Base-by-base conservation (phyloP, 345 rosid genomes). In the Brassica nigra region DNA sequence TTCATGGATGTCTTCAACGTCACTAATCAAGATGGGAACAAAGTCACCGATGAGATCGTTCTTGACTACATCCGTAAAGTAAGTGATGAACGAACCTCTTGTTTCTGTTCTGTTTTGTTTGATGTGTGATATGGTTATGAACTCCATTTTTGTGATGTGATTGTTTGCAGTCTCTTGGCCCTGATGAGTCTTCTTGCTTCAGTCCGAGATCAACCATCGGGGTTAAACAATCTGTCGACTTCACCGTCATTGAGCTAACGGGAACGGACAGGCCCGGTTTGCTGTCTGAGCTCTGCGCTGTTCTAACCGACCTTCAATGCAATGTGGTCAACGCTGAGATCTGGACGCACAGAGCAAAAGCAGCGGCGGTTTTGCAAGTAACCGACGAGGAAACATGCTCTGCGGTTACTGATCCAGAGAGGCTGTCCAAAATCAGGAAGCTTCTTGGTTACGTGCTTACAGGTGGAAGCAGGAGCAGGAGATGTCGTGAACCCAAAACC, bases 1-100 rank as follows among this genome's bases (percentile, higher is more conserved):
- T 90, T 95, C 77, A 95, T 95, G 99, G 99, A 95, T 84, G 99
- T 95, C 63, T 95, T 95, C 63, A 89, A 93, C 73, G 98, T 93
- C 30, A 91, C 91, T 64, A 96, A 89, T 81, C 91, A 90, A 80
- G 92, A 91, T 70, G 93, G 99, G 12, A 91, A 89, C 80, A 93
- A 93, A 84, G 87, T 95, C 67, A 83, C 86, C 0, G 89, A 91
- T 83, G 92, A 90, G 70, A 83, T 80, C 62, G 84, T 90, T 76
- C 90, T 95, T 6, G 93, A 88, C 34, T 89, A 86, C 78, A 91
- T 95, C 39, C 85, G 79, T 39, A 88, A 89, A 91, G 98, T 90
- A 78, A 84, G 86, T 74, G 2, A 20, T 57, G 12, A 5, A 88
- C 54, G 11, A 4, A 16, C 6, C 4, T 29, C 6, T 65, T 74